phyloP scores from a whole-genome alignment of 140 eudicot species.

The Anethum foeniculum region DNA sequence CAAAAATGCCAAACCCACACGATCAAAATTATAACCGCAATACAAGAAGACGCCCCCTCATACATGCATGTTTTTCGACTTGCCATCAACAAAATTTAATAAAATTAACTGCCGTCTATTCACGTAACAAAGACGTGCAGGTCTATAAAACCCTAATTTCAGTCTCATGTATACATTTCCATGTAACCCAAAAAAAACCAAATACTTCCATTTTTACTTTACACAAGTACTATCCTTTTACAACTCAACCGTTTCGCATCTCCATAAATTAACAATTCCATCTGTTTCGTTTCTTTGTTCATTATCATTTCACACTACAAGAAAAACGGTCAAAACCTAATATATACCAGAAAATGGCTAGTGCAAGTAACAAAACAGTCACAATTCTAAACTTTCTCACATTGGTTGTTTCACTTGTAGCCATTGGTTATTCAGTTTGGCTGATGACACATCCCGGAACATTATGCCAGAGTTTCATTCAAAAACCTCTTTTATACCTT shows the following conservation, averaged over 20 bases:
- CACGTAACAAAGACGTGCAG: neutral
- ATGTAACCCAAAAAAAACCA: too few relatives aligned
- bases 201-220: neutral
- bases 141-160: too few relatives aligned
- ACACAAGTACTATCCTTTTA: too few relatives aligned
- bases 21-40: neutral
- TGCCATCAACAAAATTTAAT: too few relatives aligned
- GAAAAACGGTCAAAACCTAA: too few relatives aligned
- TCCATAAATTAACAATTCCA: neutral
- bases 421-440: slow-evolving; percentile 39
- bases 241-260: neutral
- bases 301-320: neutral
- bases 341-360: neutral
- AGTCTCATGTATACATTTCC: too few relatives aligned
- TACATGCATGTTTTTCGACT: too few relatives aligned
- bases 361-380: slow-evolving; percentile 37
- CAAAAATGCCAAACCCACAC: neutral
- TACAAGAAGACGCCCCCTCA: neutral
- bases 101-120: neutral
- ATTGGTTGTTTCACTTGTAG: slow-evolving; percentile 26
- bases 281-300: neutral
- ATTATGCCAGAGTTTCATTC: slow-evolving; percentile 33
- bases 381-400: slow-evolving; percentile 34
- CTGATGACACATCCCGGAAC: slow-evolving; percentile 16
- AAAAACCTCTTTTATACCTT: slow-evolving; percentile 42